Evolutionary conservation across 306 rosid genomes (phyloP).

Genomic region (Cicer cuneatum): DNA sequence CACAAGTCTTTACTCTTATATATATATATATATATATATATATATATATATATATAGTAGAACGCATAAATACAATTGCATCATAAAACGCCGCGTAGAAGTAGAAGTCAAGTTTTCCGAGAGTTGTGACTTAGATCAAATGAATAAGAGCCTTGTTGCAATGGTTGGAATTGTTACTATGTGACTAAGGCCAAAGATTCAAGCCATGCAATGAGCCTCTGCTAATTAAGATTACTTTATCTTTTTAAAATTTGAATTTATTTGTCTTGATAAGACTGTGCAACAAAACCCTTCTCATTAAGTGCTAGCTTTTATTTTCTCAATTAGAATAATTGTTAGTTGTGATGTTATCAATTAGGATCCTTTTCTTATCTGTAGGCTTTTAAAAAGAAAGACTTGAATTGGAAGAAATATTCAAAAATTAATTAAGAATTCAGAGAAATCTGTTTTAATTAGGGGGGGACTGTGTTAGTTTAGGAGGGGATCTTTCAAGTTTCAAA

Average conservation of each 20-base stretch:
- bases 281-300: not conserved
- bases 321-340: not conserved
- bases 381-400: not conserved
- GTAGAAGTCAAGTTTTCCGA: constrained; percentile 12
- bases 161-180: constrained; percentile 5
- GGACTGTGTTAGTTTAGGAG: not conserved
- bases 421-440: not conserved
- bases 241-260: not conserved
- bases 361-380: not conserved
- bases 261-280: not conserved
- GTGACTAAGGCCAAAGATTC: not conserved
- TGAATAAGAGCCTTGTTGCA: not conserved
- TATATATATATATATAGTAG: too few species aligned
- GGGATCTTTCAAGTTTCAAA: not conserved
- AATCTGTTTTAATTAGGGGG: not conserved
- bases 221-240: not conserved
- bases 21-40: too few species aligned
- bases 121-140: constrained; percentile 20
- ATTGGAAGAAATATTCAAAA: not conserved
- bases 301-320: not conserved
- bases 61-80: not conserved
- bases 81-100: not conserved
- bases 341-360: not conserved
- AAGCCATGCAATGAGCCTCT: not conserved
- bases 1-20: not conserved